Conservation (phyloP, 1,284 basidiomycete species). For the Sporisorium exsertum region DNA sequence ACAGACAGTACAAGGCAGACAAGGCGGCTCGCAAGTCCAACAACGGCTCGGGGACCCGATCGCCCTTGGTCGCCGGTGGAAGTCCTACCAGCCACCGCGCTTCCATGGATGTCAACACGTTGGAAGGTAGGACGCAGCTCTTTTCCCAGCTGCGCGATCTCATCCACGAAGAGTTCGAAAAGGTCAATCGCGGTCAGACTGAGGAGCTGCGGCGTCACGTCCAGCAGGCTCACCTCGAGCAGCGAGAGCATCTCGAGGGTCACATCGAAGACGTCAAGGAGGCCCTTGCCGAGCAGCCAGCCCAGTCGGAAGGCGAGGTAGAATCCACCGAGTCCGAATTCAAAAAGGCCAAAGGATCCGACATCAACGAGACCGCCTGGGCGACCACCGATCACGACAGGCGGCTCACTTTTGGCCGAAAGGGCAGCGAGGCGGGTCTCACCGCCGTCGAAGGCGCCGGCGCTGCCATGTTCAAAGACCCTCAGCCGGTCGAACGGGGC, state of each 20-base stretch:
- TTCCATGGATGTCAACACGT: conserved; percentile 42
- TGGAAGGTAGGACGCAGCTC: conserved; percentile 38
- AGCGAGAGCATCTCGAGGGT: conserved; percentile 25
- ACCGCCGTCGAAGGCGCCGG: not conserved
- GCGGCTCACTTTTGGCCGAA: not conserved
- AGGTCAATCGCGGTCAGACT: conserved; percentile 47
- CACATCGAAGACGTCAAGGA: conserved; percentile 31
- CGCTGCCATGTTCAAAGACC: conserved; percentile 22
- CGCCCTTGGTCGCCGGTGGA: conserved; percentile 23
- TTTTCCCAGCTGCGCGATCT: conserved; percentile 43
- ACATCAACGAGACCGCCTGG: conserved; percentile 17
- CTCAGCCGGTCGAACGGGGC: conserved; percentile 36
- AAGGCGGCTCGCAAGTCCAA: conserved; percentile 33
- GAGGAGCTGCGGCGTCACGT: conserved; percentile 45
- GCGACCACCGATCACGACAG: conserved; percentile 18
- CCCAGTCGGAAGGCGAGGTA: conserved; percentile 2
- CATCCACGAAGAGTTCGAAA: conserved; percentile 52
- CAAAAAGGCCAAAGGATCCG: conserved; percentile 10
- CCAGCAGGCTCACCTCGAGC: conserved; percentile 25
- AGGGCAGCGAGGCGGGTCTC: conserved; percentile 28
- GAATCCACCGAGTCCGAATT: conserved; percentile 10
- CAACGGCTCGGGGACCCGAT: conserved; percentile 23
- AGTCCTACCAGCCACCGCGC: conserved; percentile 7
- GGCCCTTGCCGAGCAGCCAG: conserved; percentile 18
- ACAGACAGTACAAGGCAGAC: conserved; percentile 39